A percentile compares a stretch with the other conserved stretches of the same genome.
phyloP scores from a whole-genome alignment of 2,329 filamentous ascomycete species.

The Westerdykella ornata region DNA sequence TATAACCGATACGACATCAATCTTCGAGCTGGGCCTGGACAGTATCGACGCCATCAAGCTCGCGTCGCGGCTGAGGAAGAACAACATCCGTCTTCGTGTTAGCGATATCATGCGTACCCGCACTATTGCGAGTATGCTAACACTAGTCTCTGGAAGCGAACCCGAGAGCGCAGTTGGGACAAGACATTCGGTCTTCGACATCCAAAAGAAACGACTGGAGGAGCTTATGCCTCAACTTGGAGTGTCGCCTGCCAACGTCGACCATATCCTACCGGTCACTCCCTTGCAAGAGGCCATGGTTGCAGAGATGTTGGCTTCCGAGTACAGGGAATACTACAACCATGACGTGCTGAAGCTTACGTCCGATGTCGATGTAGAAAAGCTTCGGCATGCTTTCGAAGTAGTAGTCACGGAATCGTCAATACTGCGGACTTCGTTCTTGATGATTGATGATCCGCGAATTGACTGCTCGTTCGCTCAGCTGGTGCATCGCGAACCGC shows the following conservation, averaged over 20 bases:
- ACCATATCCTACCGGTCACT: conserved; percentile 65
- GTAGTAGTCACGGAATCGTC: conserved; percentile 55
- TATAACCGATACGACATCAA: conserved; percentile 55
- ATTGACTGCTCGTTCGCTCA: conserved; percentile 54
- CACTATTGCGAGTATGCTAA: conserved; percentile 58
- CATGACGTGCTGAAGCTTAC: conserved; percentile 65
- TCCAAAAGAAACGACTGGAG: conserved; percentile 31
- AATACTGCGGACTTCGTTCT: conserved; percentile 70
- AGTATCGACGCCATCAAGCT: conserved; percentile 89
- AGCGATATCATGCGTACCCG: conserved; percentile 69
- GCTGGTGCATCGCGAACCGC: conserved; percentile 38
- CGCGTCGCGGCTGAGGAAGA: conserved; percentile 60
- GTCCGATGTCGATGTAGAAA: conserved; percentile 48
- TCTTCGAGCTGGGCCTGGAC: conserved; percentile 80
- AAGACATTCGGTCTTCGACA: conserved; percentile 12
- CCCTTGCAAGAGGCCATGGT: conserved; percentile 84
- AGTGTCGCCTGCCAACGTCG: conserved; percentile 39
- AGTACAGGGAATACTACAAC: conserved; percentile 75
- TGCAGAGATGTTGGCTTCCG: conserved; percentile 69
- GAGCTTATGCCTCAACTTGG: conserved; percentile 34
- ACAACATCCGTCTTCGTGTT: conserved; percentile 57
- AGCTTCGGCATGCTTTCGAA: conserved; percentile 56
- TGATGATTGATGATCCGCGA: conserved; percentile 55
- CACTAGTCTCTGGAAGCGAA: conserved; percentile 10
- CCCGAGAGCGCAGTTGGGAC: conserved; percentile 1